Evolutionary conservation across 2,329 filamentous ascomycete genomes (phyloP).

Genomic region (Aspergillus floridensis): DNA sequence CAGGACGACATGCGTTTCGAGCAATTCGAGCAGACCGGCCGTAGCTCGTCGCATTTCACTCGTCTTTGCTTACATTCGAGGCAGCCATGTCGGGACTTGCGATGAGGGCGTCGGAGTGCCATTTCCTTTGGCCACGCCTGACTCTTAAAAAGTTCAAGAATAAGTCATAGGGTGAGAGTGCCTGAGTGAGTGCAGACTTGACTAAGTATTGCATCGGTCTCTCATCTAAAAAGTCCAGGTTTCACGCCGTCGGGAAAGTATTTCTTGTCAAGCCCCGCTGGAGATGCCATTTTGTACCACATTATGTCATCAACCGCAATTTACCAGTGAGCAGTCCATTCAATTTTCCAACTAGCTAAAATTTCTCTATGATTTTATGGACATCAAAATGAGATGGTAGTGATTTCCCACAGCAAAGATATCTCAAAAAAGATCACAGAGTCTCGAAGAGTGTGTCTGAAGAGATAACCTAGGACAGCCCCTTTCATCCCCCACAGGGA

Average conservation of each 20-base stretch:
- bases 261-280: background rate
- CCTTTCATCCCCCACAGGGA: too few relatives aligned
- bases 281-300: background rate
- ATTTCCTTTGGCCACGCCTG: constrained; percentile 15
- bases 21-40: constrained; percentile 34
- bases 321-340: too few relatives aligned
- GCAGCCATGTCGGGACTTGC: constrained; percentile 37
- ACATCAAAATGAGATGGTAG: too few relatives aligned
- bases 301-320: constrained; percentile 6
- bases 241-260: background rate
- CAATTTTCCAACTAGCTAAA: too few relatives aligned
- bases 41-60: constrained; percentile 37
- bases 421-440: too few relatives aligned
- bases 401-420: too few relatives aligned
- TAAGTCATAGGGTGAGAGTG: background rate
- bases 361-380: too few relatives aligned
- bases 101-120: constrained; percentile 36
- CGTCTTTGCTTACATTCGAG: constrained; percentile 35
- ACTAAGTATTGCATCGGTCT: background rate
- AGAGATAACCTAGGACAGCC: too few relatives aligned
- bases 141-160: background rate
- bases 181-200: background rate
- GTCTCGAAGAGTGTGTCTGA: too few relatives aligned
- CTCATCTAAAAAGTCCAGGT: background rate
- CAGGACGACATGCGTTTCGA: constrained; percentile 31